Evolutionary conservation across 164 flowering plant species (phyloP).

Genomic region (Dillenia suffruticosa): DNA sequence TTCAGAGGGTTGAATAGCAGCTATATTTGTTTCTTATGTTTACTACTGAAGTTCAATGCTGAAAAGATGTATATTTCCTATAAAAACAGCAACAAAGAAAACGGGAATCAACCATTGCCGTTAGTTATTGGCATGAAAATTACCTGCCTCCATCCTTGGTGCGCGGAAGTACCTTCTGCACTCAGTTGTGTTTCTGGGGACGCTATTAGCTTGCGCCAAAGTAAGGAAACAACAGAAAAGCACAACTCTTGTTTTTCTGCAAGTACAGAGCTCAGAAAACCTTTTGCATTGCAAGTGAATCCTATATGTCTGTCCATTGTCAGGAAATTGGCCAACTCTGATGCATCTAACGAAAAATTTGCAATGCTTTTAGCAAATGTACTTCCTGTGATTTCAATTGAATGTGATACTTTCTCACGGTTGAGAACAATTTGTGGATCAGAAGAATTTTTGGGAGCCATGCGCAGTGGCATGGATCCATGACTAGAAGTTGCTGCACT

Average conservation of each 20-base stretch:
- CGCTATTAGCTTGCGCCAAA: constrained; percentile 89
- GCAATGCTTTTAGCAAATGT: constrained; percentile 43
- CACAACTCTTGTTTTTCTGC: constrained; percentile 84
- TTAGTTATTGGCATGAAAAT: neutral
- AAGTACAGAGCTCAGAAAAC: constrained; percentile 70
- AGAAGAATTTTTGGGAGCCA: constrained; percentile 16
- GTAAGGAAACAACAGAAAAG: constrained; percentile 87
- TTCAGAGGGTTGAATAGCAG: too few relatives aligned
- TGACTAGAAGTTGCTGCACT: constrained; percentile 27
- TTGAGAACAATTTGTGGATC: constrained; percentile 21
- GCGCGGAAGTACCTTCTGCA: constrained; percentile 97
- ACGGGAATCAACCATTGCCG: too few relatives aligned
- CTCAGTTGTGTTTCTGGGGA: constrained; percentile 81
- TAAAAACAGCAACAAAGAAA: too few relatives aligned
- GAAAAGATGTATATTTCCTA: too few relatives aligned
- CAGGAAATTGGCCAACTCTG: constrained; percentile 90
- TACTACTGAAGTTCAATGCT: too few relatives aligned
- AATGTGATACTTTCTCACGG: constrained; percentile 29
- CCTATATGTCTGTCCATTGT: constrained; percentile 88
- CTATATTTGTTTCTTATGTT: too few relatives aligned
- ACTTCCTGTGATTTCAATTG: constrained; percentile 34
- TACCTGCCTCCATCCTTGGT: constrained; percentile 99
- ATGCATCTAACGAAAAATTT: constrained; percentile 71
- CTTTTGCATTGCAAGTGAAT: constrained; percentile 68
- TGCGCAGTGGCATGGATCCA: constrained; percentile 17